phyloP scores from a whole-genome alignment of 108 stramenopile genomes.

The Tribonema minus region DNA sequence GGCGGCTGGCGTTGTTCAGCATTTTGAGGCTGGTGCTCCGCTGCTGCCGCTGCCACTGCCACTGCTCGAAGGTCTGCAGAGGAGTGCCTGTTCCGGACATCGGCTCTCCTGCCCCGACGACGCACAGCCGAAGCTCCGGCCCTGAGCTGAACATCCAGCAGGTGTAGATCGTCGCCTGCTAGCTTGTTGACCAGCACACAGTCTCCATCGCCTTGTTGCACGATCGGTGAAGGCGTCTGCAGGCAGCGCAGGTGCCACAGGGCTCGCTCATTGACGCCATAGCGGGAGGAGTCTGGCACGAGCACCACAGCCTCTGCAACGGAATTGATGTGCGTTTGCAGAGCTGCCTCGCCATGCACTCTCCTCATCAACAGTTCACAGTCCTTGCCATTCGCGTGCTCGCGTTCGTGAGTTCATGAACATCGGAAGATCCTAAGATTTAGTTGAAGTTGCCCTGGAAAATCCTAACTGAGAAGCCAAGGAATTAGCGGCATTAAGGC shows the following conservation, averaged over 20 bases:
- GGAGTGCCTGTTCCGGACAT: too few relatives aligned
- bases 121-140: neutral
- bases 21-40: too few relatives aligned
- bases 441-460: too few relatives aligned
- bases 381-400: too few relatives aligned
- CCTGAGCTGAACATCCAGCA: neutral
- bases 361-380: too few relatives aligned
- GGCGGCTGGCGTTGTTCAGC: too few relatives aligned
- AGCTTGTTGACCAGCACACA: neutral
- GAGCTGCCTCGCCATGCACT: too few relatives aligned
- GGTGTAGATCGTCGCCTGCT: neutral
- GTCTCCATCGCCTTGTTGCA: neutral
- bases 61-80: neutral
- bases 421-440: too few relatives aligned
- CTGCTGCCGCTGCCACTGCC: neutral
- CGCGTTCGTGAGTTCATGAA: too few relatives aligned
- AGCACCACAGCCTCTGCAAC: constrained; percentile 20
- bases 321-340: too few relatives aligned
- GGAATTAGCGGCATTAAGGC: too few relatives aligned
- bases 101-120: neutral
- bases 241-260: constrained; percentile 41
- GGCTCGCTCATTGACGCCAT: constrained; percentile 21
- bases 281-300: constrained; percentile 26
- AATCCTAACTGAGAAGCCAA: too few relatives aligned
- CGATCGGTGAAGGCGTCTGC: neutral